A percentile compares a stretch with the other conserved stretches of the same genome.
Evolutionary conservation across 352 stramenopile genomes (phyloP).

Genomic region (Phytophthora uliginosa): DNA sequence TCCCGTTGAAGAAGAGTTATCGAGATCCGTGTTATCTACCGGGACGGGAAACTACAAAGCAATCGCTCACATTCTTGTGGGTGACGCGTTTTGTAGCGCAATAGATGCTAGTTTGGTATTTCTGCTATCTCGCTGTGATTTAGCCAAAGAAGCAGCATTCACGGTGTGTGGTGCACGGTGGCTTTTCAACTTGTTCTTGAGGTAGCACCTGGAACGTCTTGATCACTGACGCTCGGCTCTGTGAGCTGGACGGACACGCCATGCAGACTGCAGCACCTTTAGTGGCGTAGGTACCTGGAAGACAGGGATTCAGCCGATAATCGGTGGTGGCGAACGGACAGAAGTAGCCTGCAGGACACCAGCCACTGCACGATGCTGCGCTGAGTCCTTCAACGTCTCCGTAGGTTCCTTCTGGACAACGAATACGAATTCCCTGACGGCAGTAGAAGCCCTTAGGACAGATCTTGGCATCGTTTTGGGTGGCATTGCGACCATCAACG

Average conservation of each 20-base stretch:
- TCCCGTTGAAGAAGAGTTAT: not conserved
- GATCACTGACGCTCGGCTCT: slow-evolving; percentile 32
- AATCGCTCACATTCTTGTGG: not conserved
- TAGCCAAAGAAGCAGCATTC: slow-evolving; percentile 66
- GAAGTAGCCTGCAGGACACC: slow-evolving; percentile 75
- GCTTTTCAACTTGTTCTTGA: slow-evolving; percentile 14
- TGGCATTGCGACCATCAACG: slow-evolving; percentile 57
- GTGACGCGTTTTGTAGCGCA: not conserved
- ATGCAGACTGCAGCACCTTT: slow-evolving; percentile 58
- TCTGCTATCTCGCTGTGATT: not conserved
- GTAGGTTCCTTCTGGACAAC: slow-evolving; percentile 77
- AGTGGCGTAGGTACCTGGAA: slow-evolving; percentile 52
- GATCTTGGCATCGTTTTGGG: slow-evolving; percentile 53
- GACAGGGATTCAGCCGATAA: slow-evolving; percentile 52
- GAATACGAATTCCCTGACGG: slow-evolving; percentile 68
- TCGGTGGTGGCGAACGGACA: slow-evolving; percentile 71
- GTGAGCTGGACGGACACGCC: slow-evolving; percentile 40
- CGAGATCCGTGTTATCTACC: not conserved
- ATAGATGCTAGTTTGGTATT: too few relatives aligned
- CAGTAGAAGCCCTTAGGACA: slow-evolving; percentile 83
- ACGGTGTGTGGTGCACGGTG: slow-evolving; percentile 45
- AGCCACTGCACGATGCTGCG: slow-evolving; percentile 60
- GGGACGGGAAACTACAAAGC: not conserved
- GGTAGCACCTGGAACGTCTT: slow-evolving; percentile 31
- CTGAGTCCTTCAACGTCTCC: slow-evolving; percentile 61